Evolutionary conservation across 495 filamentous ascomycete genomes (phyloP), one percentile per base, ranked within the genome.

Genomic region (Neurospora africana): DNA sequence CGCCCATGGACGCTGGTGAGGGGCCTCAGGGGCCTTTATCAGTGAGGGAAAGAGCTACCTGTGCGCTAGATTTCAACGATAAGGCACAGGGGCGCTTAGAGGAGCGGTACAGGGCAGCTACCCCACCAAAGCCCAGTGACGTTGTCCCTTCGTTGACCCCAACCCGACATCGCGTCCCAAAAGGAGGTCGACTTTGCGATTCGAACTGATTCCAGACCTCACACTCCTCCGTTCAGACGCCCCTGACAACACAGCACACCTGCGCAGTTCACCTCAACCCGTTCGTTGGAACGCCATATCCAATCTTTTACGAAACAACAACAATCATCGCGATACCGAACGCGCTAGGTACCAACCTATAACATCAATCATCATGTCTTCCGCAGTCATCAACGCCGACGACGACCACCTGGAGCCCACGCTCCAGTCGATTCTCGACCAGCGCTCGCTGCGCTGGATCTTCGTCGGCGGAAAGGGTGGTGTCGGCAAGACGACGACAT

Each of bases 401-500:
- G 89, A 91, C 76, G 91, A 92, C 80, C 81, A 86, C 73, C 87
- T 98, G 82, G 93, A 96, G 85, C 93, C 96, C 21, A 93, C 93
- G 43, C 92, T 99, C 79, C 92, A 97, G 87, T 91, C 92, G 61
- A 93, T 99, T 77, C 87, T 98, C 77, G 92, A 94, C 84, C 95
- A 99, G 80, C 92, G 91, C 77, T 90, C 93, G 23, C 90, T 99
- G 68, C 93, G 95, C 74, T 99, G 96, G 96, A 97, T 99, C 81
- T 99, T 99, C 78, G 96, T 98, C 68, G 95, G 95, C 77, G 95
- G 95, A 71, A 99, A 99, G 86, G 95, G 95, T 75, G 95, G 95
- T 77, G 95, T 99, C n/a, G 95, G 95, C 78, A 99, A 99, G 86
- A 99, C 95, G 15, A 99, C 96, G 19, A 98, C 96, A 0, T 98